Base-by-base conservation (phyloP, 225 moss, liverwort and hornwort species). In the Neckera pumila region DNA sequence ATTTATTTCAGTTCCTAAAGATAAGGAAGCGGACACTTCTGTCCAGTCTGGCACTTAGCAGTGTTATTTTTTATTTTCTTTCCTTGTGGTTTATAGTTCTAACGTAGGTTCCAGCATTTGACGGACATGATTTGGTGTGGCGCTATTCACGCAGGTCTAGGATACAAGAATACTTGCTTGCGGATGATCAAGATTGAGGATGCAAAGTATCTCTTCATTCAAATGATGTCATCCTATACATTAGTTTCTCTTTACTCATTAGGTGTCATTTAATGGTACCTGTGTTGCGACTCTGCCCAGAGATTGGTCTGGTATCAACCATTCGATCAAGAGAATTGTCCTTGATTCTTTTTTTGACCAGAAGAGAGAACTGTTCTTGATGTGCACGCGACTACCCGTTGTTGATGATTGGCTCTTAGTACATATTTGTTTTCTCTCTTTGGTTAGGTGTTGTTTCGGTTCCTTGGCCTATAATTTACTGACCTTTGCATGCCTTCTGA, bases 141-240 rank as follows among this genome's bases (percentile, higher is more conserved):
- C n/a, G 30, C 69, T 82, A 12, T 65, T 83, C 66, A 45, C n/a
- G 91, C 93, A 96, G 95, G 87, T 93, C 94, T 79, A 94, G 94
- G 66, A 93, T 97, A 88, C 92, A 95, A 83, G 92, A 91, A 67
- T 90, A 85, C 87, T 84, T 97, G 74, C 91, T 96, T 80, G 51
- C 85, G 56, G 95, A 91, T 87, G 93, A 87, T 51, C 64, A 91
- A 80, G 91, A 91, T 74, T 88, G 86, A 91, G 59, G 62, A 62
- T 75, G 28, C 81, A 49, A 71, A 81, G 47, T 47, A 73, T 38
- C 15, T 33, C 78, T 60, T 81, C 42, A 43, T 75, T 61, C 54
- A 59, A 85, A 82, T 86, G 83, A 49, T 63, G 54, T 76, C 84
- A 58, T 81, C 66, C 64, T 91, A 89, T 89, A 80, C 45, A 89